A percentile compares a stretch with the other conserved stretches of the same genome.
phyloP scores from a whole-genome alignment of 1,139 yeast genomes.

The Suhomyces taliae region DNA sequence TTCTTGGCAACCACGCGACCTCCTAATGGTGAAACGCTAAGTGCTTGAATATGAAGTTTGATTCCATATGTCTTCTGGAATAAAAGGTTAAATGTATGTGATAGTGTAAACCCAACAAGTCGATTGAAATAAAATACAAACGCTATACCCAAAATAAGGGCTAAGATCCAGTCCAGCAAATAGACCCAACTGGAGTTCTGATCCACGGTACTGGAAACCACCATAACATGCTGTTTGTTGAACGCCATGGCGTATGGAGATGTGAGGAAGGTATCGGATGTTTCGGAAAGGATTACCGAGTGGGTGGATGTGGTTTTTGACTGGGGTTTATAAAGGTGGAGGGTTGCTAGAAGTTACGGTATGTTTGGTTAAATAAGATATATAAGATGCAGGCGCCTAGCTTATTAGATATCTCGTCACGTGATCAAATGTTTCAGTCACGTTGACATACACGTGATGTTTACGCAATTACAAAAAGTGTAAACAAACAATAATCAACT shows the following conservation, averaged over 20 bases:
- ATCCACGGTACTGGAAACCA: slow-evolving; percentile 18
- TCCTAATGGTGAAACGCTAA: slow-evolving; percentile 74
- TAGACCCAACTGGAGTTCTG: slow-evolving; percentile 75
- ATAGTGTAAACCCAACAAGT: slow-evolving; percentile 60
- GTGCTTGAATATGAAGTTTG: slow-evolving; percentile 65
- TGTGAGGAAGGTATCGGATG: neutral
- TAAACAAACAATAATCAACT: neutral
- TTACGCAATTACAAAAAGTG: neutral
- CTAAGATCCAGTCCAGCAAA: slow-evolving; percentile 76
- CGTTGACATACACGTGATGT: neutral
- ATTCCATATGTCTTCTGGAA: slow-evolving; percentile 65
- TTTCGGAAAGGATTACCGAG: no score
- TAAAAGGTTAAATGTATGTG: slow-evolving; percentile 49
- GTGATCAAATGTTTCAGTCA: neutral
- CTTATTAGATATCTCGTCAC: neutral
- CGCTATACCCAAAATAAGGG: slow-evolving; percentile 60
- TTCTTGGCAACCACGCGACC: slow-evolving; percentile 82
- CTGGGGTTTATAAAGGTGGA: no score
- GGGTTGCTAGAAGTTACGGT: neutral
- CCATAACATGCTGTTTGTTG: slow-evolving; percentile 28
- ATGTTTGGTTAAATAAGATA: neutral
- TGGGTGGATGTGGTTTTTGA: no score
- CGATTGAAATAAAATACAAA: slow-evolving; percentile 78
- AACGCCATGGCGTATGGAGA: slow-evolving; percentile 18
- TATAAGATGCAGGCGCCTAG: no score